Conservation (phyloP, 495 filamentous ascomycete species). For the Lineolata rhizophorae region DNA sequence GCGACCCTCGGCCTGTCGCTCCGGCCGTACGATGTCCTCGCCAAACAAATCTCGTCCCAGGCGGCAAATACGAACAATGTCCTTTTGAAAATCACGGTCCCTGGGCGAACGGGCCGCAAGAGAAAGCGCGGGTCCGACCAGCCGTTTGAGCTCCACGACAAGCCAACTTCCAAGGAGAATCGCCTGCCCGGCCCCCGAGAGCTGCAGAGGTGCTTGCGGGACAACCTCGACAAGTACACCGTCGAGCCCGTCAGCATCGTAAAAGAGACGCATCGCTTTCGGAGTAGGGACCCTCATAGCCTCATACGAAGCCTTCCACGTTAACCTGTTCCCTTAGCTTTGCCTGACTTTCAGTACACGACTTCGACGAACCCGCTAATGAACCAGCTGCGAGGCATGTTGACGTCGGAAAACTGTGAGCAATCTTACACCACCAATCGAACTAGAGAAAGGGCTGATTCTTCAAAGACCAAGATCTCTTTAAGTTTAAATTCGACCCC, state of each 20-base stretch:
- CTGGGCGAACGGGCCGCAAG: slow-evolving; percentile 67
- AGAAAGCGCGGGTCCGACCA: slow-evolving; percentile 50
- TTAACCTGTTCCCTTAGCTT: slow-evolving; percentile 5
- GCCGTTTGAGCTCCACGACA: slow-evolving; percentile 26
- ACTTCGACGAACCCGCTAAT: slow-evolving; percentile 38
- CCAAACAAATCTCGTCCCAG: slow-evolving; percentile 49
- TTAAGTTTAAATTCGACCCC: slow-evolving; percentile 49
- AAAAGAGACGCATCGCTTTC: slow-evolving; percentile 65
- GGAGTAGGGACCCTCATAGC: slow-evolving; percentile 26
- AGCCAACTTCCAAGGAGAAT: slow-evolving; percentile 1
- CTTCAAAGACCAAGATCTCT: slow-evolving; percentile 39
- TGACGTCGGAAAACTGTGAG: slow-evolving; percentile 43
- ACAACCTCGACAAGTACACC: slow-evolving; percentile 45
- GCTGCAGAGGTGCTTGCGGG: slow-evolving; percentile 42
- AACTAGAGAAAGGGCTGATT: too few relatives aligned
- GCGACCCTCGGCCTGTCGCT: slow-evolving; percentile 45
- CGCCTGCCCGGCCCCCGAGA: slow-evolving; percentile 2
- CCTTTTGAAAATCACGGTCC: slow-evolving; percentile 68
- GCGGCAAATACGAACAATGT: slow-evolving; percentile 54
- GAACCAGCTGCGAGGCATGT: slow-evolving; percentile 36
- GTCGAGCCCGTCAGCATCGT: slow-evolving; percentile 54
- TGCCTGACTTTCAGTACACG: slow-evolving; percentile 62
- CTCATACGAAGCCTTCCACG: not conserved
- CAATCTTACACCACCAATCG: too few relatives aligned
- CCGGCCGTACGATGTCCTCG: slow-evolving; percentile 53